Evolutionary conservation across 2,329 filamentous ascomycete species (phyloP).

Genomic region (Aspergillus fijiensis): DNA sequence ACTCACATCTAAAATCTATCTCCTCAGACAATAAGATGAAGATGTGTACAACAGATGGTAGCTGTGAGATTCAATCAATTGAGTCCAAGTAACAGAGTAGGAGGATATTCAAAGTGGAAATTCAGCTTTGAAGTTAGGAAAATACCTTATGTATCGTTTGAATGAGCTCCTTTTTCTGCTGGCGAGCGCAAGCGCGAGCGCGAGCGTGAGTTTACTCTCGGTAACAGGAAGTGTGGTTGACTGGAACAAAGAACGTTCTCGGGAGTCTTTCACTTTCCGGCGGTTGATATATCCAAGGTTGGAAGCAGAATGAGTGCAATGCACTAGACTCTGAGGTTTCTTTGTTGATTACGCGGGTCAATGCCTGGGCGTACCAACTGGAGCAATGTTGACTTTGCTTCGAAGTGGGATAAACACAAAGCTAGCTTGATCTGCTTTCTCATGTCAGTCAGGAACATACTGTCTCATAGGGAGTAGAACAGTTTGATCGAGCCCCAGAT

Average conservation of each 20-base stretch:
- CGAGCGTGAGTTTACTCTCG: not conserved
- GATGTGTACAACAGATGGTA: not conserved
- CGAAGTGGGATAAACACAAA: not conserved
- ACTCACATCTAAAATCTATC: not conserved
- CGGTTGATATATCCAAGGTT: not conserved
- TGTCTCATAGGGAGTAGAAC: not conserved
- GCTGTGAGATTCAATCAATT: not conserved
- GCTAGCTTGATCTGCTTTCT: not conserved
- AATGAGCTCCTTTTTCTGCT: not conserved
- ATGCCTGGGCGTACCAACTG: not conserved
- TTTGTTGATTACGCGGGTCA: not conserved
- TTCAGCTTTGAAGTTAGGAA: not conserved
- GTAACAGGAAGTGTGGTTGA: not conserved
- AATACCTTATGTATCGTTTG: not conserved
- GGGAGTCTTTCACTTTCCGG: not conserved
- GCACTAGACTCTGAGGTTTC: not conserved
- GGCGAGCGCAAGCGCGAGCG: not conserved
- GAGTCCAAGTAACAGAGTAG: too few relatives aligned
- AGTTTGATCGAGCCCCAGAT: not conserved
- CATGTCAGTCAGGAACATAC: not conserved
- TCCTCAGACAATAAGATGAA: not conserved
- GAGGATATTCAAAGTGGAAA: not conserved
- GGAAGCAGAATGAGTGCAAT: not conserved
- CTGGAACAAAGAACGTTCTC: not conserved
- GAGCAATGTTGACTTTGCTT: not conserved